Evolutionary conservation across 495 filamentous ascomycete genomes (phyloP).

Genomic region (Talaromyces adpressus): DNA sequence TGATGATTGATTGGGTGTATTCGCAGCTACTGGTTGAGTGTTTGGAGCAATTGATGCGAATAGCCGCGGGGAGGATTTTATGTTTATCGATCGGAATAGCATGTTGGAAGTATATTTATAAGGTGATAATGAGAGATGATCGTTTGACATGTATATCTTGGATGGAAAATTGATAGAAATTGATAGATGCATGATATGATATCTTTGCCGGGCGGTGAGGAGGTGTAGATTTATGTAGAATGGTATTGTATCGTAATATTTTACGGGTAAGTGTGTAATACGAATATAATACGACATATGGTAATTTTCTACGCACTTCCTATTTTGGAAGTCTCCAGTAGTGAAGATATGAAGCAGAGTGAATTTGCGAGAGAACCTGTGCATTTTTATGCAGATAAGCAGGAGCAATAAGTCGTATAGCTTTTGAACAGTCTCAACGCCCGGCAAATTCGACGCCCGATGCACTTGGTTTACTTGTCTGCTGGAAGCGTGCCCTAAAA

Average conservation of each 20-base stretch:
- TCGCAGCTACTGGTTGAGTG: not conserved
- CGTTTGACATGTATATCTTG: not conserved
- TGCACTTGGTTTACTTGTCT: not conserved
- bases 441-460: too few species aligned
- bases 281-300: not conserved
- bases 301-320: not conserved
- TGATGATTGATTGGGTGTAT: not conserved
- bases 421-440: not conserved
- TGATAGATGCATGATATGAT: not conserved
- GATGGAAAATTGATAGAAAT: not conserved
- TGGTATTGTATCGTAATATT: not conserved
- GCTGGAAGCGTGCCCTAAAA: not conserved
- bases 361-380: not conserved
- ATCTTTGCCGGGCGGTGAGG: not conserved
- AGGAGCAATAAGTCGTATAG: not conserved
- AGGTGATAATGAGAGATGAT: not conserved
- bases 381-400: not conserved
- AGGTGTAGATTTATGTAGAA: not conserved
- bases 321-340: not conserved
- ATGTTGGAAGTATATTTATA: not conserved
- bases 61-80: not conserved
- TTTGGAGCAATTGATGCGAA: conserved; percentile 1
- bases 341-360: not conserved
- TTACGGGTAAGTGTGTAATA: not conserved
- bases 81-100: not conserved